Evolutionary conservation across 2,329 filamentous ascomycete species (phyloP), one percentile per base, ranked within the genome.

Genomic region (Trichoderma citrinoviride): DNA sequence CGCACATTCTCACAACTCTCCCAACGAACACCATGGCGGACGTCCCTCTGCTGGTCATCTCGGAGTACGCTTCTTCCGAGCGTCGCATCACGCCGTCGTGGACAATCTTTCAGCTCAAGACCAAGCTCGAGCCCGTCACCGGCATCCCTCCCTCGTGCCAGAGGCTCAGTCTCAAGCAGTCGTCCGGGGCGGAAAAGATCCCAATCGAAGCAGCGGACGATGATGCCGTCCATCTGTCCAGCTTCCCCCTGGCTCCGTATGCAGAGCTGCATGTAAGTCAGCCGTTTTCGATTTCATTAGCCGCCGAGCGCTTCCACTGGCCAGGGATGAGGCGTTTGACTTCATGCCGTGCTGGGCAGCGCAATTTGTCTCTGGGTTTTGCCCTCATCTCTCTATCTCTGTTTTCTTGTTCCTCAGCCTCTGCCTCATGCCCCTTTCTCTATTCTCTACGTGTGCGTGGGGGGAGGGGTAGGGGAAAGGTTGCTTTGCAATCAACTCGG

Each of bases 61-160:
- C 91, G 58, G 88, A 92, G 67, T 91, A 90, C 77, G 84, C 90
- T 54, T 86, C 89, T 55, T 93, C 92, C 58, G 95, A 99, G 80
- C 90, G 94, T 67, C 91, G 95, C 70, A 88, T 98, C 76, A 94
- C 92, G 27, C 94, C 94, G 15, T 90, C 93, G 70, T 99, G 95
- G 95, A 90, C 89, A 67, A 90, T 99, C 74, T 83, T 85, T 63
- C 88, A 92, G 72, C 84, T 98, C 72, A 97, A 94, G 80, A 79
- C 83, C 61, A 96, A 95, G 77, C 87, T 99, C 58, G 94, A 98
- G 78, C 90, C 92, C 67, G 89, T 98, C 78, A 98, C 94, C 2
- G 95, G 95, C 67, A 88, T 98, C 43, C 94, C 95, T 17, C 91
- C 93, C 12, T 85, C 84, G 33, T 87, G 84, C 66, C 95, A 98